A percentile compares a stretch with the other conserved stretches of the same genome.
These are phyloP conservation scores for Skeletonema menzelii DNA, from an alignment of 108 stramenopile species.

Conservation along the genomic window DNA sequence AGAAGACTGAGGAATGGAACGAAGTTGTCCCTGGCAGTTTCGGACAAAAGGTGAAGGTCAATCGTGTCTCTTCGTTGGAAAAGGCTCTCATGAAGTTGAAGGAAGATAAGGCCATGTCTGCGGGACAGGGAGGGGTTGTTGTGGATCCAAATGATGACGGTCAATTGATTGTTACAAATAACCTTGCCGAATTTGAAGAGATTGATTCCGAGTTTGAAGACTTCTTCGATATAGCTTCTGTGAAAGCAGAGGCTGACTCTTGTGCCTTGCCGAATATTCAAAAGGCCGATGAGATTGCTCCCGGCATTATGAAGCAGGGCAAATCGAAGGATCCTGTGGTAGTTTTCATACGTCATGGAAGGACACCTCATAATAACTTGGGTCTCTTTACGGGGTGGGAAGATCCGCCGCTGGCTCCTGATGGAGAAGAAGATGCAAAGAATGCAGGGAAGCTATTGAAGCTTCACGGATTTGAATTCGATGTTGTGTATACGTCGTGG, in stretches of 20 bases:
- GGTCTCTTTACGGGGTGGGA: constrained; percentile 82
- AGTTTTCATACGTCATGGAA: constrained; percentile 75
- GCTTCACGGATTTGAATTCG: constrained; percentile 71
- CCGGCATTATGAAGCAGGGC: constrained; percentile 33
- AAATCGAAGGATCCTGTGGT: constrained; percentile 56
- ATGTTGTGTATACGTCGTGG: constrained; percentile 88
- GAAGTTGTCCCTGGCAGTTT: constrained; percentile 35
- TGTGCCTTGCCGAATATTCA: constrained; percentile 30
- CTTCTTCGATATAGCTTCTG: constrained; percentile 17
- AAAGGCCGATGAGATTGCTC: constrained; percentile 19
- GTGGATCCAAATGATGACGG: constrained; percentile 44
- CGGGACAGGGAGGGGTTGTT: neutral
- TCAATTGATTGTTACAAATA: constrained; percentile 27
- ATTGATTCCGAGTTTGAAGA: constrained; percentile 47
- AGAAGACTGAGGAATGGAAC: constrained; percentile 36
- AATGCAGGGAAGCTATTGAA: constrained; percentile 59
- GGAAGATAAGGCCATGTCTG: constrained; percentile 39
- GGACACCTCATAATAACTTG: constrained; percentile 72
- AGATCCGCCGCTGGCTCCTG: constrained; percentile 58
- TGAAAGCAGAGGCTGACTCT: constrained; percentile 9
- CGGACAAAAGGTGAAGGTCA: constrained; percentile 9
- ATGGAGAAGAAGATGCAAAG: constrained; percentile 67
- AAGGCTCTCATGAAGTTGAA: constrained; percentile 39
- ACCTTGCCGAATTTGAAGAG: constrained; percentile 25
- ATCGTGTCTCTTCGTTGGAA: constrained; percentile 37